Evolutionary conservation across 2,329 filamentous ascomycete genomes (phyloP).

Genomic region (Penicillium oxalicum): DNA sequence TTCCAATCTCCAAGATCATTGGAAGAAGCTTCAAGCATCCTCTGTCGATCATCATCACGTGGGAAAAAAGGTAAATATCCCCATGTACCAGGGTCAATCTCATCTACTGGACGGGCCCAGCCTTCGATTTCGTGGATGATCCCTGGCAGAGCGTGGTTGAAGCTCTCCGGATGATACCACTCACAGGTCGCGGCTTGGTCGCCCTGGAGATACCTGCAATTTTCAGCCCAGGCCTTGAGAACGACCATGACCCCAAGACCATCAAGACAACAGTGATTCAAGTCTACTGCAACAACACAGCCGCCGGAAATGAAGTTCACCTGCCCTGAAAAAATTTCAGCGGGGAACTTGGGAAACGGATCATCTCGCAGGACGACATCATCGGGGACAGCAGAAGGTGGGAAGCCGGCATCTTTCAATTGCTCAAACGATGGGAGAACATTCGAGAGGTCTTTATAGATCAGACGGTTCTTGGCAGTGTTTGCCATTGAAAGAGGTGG

Average conservation of each 20-base stretch:
- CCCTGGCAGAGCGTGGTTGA: slow-evolving; percentile 4
- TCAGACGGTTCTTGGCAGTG: slow-evolving; percentile 1
- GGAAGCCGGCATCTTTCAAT: slow-evolving; percentile 5
- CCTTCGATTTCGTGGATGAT: slow-evolving; percentile 6
- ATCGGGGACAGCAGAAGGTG: slow-evolving; percentile 5
- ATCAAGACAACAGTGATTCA: slow-evolving; percentile 7
- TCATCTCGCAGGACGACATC: slow-evolving; percentile 4
- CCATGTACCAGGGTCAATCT: slow-evolving; percentile 7
- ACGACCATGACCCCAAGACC: slow-evolving; percentile 6
- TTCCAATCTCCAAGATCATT: neutral
- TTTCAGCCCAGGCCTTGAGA: slow-evolving; percentile 7
- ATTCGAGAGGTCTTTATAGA: slow-evolving; percentile 4
- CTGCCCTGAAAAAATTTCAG: slow-evolving; percentile 5
- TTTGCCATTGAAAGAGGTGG: slow-evolving; percentile 2
- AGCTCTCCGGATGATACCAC: slow-evolving; percentile 6
- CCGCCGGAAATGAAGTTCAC: slow-evolving; percentile 5
- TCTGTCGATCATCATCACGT: slow-evolving; percentile 1
- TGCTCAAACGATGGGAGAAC: slow-evolving; percentile 3
- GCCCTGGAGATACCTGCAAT: slow-evolving; percentile 6
- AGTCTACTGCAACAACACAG: slow-evolving; percentile 6
- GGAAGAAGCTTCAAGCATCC: neutral
- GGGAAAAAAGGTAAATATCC: slow-evolving; percentile 5
- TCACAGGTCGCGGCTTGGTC: slow-evolving; percentile 3
- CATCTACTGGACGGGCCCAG: slow-evolving; percentile 4
- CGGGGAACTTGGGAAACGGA: slow-evolving; percentile 5